Evolutionary conservation across 805 yeast species (phyloP), one percentile per base, ranked within the genome.

Genomic region (Saccharomycopsis babjevae): DNA sequence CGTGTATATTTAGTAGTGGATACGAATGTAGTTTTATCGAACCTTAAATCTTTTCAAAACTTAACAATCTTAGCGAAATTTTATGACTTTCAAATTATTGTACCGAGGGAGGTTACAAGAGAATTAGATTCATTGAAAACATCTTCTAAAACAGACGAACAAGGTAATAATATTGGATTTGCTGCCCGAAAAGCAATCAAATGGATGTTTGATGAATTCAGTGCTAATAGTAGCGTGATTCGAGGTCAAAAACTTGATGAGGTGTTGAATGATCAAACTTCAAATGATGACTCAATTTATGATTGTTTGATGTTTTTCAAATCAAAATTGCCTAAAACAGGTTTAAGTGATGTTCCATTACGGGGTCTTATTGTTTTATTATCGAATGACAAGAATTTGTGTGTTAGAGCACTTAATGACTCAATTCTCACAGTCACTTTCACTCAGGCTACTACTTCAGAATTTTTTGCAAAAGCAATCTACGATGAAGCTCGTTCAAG

Each of bases 81-180:
- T 13, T 84, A 76, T 67, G 75, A 78, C 18, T 80, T 83, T 57
- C 67, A 70, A 32, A 74, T 92, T 1, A 75, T 92, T 0, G 75
- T 92, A 3, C 98, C 98, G 0, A 73, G 73, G 4, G 81, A 84
- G 0, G 94, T 86, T 2, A 74, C 89, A 15, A 77, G 74, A 50
- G 98, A 92, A 69, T 76, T 92, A n/a, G 97, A 92, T 72, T 92
- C 92, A 0, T 74, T 92, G 64, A 92, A 92, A 68, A 74, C 70
- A 2, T 76, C 83, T 0, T 59, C 65, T 1, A 60, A 67, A 63
- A 25, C 54, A 15, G 43, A 56, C 67, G 5, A 59, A 36, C 10
- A 60, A 56, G 57, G 60, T 25, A 20, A 58, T 39, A 15, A 66
- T 66, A 76, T 86, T 10, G 84, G 88, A 0, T 73, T 70, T 36